Percentiles rank a stretch among this genome's conserved stretches.
Conservation (phyloP, 257 asterid species). For the Forsythia viridissima region DNA sequence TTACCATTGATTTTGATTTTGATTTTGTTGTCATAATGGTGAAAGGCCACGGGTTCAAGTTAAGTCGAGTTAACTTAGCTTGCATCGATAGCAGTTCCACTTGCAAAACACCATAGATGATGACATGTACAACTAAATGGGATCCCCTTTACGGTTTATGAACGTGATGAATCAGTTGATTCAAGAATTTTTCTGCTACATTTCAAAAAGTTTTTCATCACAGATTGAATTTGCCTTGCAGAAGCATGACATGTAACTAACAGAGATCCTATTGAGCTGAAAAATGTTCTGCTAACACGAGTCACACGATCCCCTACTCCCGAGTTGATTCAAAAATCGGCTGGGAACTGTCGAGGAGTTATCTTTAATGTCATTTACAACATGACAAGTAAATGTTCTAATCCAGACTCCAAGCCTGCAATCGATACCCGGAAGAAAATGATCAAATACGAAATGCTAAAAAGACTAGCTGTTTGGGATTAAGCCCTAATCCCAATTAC, state of each 20-base stretch:
- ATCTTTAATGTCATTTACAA: background rate
- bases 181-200: background rate
- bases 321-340: background rate
- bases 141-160: background rate
- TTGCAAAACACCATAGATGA: background rate
- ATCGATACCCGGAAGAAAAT: background rate
- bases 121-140: background rate
- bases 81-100: too few relatives aligned
- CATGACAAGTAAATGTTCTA: slow-evolving; percentile 1
- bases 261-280: background rate
- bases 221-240: background rate
- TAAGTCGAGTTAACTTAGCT: too few relatives aligned
- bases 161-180: background rate
- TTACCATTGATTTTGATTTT: too few relatives aligned
- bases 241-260: background rate
- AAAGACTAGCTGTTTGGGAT: background rate
- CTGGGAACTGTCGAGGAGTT: background rate
- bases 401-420: slow-evolving; percentile 48
- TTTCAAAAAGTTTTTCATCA: background rate
- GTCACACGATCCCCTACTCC: background rate
- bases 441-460: background rate
- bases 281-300: background rate
- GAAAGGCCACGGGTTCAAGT: too few relatives aligned
- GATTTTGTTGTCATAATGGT: too few relatives aligned
- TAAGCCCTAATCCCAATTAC: background rate